phyloP scores from a whole-genome alignment of 192 early-diverging fungal genomes.

The Irineochytrium annulatum region DNA sequence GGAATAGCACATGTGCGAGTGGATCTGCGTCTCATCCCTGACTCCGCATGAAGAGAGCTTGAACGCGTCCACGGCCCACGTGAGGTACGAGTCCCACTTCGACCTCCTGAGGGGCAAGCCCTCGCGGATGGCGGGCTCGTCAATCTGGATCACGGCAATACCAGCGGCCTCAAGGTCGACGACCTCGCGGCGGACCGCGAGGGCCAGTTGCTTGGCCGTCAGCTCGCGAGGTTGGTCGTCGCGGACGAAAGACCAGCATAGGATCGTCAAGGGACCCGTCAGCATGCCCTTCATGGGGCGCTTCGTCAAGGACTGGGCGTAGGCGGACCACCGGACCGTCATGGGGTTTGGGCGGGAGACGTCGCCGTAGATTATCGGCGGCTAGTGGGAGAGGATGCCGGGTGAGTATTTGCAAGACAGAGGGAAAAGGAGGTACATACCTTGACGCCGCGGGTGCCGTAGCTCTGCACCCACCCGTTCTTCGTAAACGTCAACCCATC shows the following conservation, averaged over 20 bases:
- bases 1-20: slow-evolving; percentile 98
- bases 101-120: slow-evolving; percentile 86
- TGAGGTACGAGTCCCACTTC: slow-evolving; percentile 86
- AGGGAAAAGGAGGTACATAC: neutral
- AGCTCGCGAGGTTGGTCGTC: slow-evolving; percentile 86
- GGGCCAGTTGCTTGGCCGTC: slow-evolving; percentile 84
- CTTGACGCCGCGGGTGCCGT: slow-evolving; percentile 54
- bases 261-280: slow-evolving; percentile 95
- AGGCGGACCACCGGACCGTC: slow-evolving; percentile 82
- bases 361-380: slow-evolving; percentile 97
- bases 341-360: slow-evolving; percentile 85
- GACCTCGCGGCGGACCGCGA: slow-evolving; percentile 96
- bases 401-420: no score
- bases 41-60: slow-evolving; percentile 85
- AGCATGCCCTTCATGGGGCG: slow-evolving; percentile 99
- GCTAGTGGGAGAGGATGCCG: slow-evolving; percentile 86
- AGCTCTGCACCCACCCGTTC: slow-evolving; percentile 97
- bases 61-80: slow-evolving; percentile 95
- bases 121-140: slow-evolving; percentile 99
- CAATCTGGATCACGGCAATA: slow-evolving; percentile 92
- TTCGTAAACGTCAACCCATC: slow-evolving; percentile 91
- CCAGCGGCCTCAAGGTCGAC: slow-evolving; percentile 87
- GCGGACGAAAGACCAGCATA: slow-evolving; percentile 98
- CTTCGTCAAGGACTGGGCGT: slow-evolving; percentile 83
- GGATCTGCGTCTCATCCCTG: slow-evolving; percentile 84